Evolutionary conservation across 192 early-diverging fungal species (phyloP), one percentile per base, ranked within the genome.

Genomic region (Linnemannia zychae): DNA sequence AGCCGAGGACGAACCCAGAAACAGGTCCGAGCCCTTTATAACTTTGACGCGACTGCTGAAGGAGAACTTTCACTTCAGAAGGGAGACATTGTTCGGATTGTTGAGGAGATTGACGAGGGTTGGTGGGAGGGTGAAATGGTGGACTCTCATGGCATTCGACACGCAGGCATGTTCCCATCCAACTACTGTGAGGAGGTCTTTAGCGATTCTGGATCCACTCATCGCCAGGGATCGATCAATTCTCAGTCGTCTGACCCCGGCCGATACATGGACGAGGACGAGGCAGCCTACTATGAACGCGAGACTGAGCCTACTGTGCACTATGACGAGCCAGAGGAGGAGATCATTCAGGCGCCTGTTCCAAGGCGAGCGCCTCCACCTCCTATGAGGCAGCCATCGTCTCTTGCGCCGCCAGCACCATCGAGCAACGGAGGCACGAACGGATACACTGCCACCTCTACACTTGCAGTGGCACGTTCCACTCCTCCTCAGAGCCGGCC

Each of bases 121-220:
- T 99, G 98, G 98, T 98, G 98, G 97, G 89, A 94, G 40, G 98
- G 98, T 34, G 93, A 95, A 86, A 78, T 96, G 15, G 84, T 90
- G n/a, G 93, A 96, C 83, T 88, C 90, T 13, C 81, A 86, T 67
- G 94, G 94, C 52, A 86, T 90, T 4, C 85, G 84, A 72, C 76
- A 81, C 18, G 87, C 74, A n/a, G 98, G 98, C 12, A 95, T 99
- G 89, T 99, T 99, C 88, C 98, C 98, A 37, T 91, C 91, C 48
- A 98, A 99, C 85, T 99, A 99, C 75, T 95, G 94, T 16, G 95
- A 96, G 81, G 92, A 91, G 40, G 90, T 88, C 53, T 18, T 78
- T 31, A 81, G 84, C 67, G 74, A 82, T 72, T 44, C 82, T 34
- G 75, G 80, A 60, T 80, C 86, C n/a, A 79, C 80, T 33, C 78